Evolutionary conservation across 805 yeast genomes (phyloP), one percentile per base, ranked within the genome.

Genomic region (Grigorovia jiainica): DNA sequence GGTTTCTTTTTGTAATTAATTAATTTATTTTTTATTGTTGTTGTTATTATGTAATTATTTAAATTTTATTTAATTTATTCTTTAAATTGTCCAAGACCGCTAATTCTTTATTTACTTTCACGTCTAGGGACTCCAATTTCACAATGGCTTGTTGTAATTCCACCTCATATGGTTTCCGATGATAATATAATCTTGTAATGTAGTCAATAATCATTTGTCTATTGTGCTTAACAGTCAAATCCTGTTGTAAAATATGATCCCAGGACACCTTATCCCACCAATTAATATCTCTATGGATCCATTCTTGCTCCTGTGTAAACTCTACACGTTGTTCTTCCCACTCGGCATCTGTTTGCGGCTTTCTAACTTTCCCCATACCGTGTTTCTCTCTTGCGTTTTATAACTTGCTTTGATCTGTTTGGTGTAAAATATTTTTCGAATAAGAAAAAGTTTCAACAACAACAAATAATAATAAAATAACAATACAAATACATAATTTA

Each of bases 281-380:
- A 5, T 56, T 59, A 9, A 20, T 31, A 21, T 17, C 53, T 63
- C 0, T 72, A 71, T 42, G 34, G 19, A 76, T 75, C 16, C 73
- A 52, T 1, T 66, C 62, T 4, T 36, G 33, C 8, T 50, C 55
- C 0, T 50, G 38, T 47, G 60, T 61, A 53, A 76, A 86, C 51
- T 70, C 73, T 3, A 47, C 47, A 46, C 65, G 63, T 58, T 87
- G 90, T 7, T 45, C 53, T 27, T 55, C 61, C 48, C 64, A 87
- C 43, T 75, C 82, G 41, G 79, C 89, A 34, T 76, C 78, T 0
- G 81, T 54, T 55, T 87, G 96, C 0, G 78, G 79, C 51, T 82
- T 85, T 34, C 95, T 71, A 20, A 69, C 58, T 42, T 69, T 72
- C 3, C n/a, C n/a, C n/a, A n/a, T n/a, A n/a, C n/a, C n/a, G n/a